Base-by-base conservation (phyloP, 208 protist species). In the Porcisia deanei region DNA sequence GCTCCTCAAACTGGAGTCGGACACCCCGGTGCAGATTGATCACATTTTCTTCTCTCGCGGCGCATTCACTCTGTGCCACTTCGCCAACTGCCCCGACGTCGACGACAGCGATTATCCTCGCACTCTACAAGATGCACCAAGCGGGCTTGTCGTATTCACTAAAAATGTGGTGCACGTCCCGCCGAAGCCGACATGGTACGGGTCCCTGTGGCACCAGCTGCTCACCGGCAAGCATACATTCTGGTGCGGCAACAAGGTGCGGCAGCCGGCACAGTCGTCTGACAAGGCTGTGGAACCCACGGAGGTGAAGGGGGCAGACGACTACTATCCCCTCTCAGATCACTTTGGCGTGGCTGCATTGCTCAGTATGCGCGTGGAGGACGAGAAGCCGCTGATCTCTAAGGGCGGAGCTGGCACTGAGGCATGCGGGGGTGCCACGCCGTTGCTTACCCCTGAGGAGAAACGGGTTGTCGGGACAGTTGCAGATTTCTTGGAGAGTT, bases 291-390 rank as follows among this genome's bases (percentile, higher is more conserved):
- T 20, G 34, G n/a, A 1, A 9, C 7, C 37, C 3, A 8, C 63
- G 9, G 41, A 47, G 47, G 63, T 4, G 1, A 20, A 43, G 63
- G 16, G 63, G 3, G 63, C 20, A 10, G 63, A 18, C 22, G 57
- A 76, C 25, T 53, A 76, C 53, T 94, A 86, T 63, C 88, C 93
- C 10, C 65, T 97, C 20, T 97, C 93, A 1, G 93, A 97, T 68
- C 93, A 97, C 88, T 97, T 91, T 75, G 93, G 93, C 20, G 93
- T 97, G n/a, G 91, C 91, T 10, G 85, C 86, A 18, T 61, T 85
- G 25, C 82, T 97, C n/a, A 64, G 66, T 14, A 73, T 94, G 71
- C 75, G 30, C 39, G 53, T 76, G 34, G 80, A 77, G 20, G 60
- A 71, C 10, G 72, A 49, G 18, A 30, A 41, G 53, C 74, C 70